Percentiles rank a stretch among this genome's conserved stretches.
Conservation (phyloP, 192 early-diverging fungal genomes). For the Gorgonomyces haynaldii region DNA sequence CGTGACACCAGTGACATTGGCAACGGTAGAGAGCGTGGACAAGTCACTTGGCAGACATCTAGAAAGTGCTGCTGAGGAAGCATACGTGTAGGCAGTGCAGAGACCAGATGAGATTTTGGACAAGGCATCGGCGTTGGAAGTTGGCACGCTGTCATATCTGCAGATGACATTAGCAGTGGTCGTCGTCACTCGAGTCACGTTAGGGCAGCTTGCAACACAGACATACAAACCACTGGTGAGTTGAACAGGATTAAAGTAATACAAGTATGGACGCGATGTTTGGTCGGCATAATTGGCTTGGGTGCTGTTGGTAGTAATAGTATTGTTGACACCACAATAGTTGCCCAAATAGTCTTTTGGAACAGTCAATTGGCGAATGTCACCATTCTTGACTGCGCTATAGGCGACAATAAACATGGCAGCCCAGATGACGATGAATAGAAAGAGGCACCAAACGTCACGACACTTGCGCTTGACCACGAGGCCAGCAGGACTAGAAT, state of each 20-base stretch:
- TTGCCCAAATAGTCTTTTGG: conserved; percentile 11
- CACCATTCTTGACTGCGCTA: conserved; percentile 5
- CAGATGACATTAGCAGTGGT: not conserved
- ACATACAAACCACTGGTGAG: conserved; percentile 3
- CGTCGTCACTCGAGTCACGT: not conserved
- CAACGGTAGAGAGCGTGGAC: not conserved
- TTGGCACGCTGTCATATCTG: not conserved
- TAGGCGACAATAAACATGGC: conserved; percentile 10
- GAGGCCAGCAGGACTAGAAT: no score
- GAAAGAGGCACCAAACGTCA: conserved; percentile 8
- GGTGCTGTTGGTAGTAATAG: not conserved
- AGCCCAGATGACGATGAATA: conserved; percentile 12
- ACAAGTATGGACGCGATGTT: conserved; percentile 10
- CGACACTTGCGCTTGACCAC: conserved; percentile 10
- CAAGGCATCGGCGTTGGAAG: not conserved
- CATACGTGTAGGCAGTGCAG: conserved; percentile 8
- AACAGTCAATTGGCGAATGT: conserved; percentile 1
- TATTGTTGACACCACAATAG: conserved; percentile 11
- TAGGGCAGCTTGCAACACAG: conserved; percentile 10
- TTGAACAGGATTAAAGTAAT: conserved; percentile 9
- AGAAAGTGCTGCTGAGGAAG: conserved; percentile 10
- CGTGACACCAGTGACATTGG: not conserved
- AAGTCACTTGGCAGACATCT: conserved; percentile 10
- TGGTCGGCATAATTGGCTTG: not conserved
- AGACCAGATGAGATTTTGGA: not conserved